Conservation (phyloP, 2,329 filamentous ascomycete genomes). For the Lecanoromycetidae sp. region DNA sequence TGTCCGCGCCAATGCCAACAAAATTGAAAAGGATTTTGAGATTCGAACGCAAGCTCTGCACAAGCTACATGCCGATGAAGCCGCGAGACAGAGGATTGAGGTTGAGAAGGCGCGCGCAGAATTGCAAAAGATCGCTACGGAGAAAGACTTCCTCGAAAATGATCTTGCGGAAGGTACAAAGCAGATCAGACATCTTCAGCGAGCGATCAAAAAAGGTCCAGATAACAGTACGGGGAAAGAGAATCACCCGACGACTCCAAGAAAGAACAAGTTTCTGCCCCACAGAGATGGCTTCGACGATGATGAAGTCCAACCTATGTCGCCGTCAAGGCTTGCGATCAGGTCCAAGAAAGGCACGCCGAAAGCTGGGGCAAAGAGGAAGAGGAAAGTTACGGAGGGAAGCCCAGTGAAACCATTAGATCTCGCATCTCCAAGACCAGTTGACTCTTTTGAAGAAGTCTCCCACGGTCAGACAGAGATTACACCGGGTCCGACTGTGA, state of each 20-base stretch:
- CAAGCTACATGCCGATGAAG: conserved; percentile 41
- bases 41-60: conserved; percentile 40
- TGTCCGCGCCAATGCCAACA: conserved; percentile 45
- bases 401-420: conserved; percentile 40
- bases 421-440: conserved; percentile 22
- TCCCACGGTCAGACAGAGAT: background rate
- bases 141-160: conserved; percentile 49
- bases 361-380: conserved; percentile 45
- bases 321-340: conserved; percentile 39
- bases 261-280: conserved; percentile 35
- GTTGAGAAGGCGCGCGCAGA: conserved; percentile 43
- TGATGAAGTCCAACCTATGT: conserved; percentile 44
- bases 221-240: conserved; percentile 23
- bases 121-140: conserved; percentile 44
- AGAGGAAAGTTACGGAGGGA: conserved; percentile 39
- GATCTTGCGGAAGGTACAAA: conserved; percentile 46
- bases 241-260: conserved; percentile 38
- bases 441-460: background rate
- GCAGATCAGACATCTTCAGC: conserved; percentile 31
- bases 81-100: conserved; percentile 42
- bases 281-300: conserved; percentile 54
- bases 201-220: conserved; percentile 25
- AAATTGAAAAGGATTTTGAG: conserved; percentile 41
- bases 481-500: background rate
- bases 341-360: conserved; percentile 42